These are phyloP conservation scores for Xylaria venustula DNA, from an alignment of 495 filamentous ascomycete genomes.

Conservation along the genomic window DNA sequence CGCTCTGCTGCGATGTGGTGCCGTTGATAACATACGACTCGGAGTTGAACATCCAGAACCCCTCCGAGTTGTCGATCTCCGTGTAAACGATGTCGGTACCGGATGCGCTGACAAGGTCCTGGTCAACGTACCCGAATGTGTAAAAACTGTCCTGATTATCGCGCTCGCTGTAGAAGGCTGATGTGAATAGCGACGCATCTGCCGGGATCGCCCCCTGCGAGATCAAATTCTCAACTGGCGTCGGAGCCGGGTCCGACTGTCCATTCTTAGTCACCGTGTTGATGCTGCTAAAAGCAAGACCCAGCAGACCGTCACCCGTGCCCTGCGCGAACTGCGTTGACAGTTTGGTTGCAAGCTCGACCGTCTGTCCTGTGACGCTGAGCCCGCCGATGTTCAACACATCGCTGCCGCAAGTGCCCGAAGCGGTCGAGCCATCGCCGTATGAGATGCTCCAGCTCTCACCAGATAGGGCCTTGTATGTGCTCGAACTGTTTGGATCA, in stretches of 20 bases:
- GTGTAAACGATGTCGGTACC: slow-evolving; percentile 61
- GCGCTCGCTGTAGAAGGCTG: slow-evolving; percentile 64
- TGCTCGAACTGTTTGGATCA: slow-evolving; percentile 59
- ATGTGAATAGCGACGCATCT: slow-evolving; percentile 66
- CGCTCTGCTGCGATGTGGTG: slow-evolving; percentile 50
- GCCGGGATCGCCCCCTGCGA: slow-evolving; percentile 63
- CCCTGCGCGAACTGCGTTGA: slow-evolving; percentile 61
- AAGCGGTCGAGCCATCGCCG: slow-evolving; percentile 69
- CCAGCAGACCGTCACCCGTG: slow-evolving; percentile 67
- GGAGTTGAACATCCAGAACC: slow-evolving; percentile 72
- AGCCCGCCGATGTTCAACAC: slow-evolving; percentile 64
- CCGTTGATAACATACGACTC: slow-evolving; percentile 60
- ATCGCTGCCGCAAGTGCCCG: slow-evolving; percentile 69
- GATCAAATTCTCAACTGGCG: slow-evolving; percentile 76
- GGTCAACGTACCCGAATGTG: slow-evolving; percentile 76
- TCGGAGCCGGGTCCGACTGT: slow-evolving; percentile 53
- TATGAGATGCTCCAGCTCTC: slow-evolving; percentile 70
- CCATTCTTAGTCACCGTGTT: slow-evolving; percentile 60
- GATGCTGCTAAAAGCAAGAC: slow-evolving; percentile 66
- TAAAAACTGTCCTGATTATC: slow-evolving; percentile 68
- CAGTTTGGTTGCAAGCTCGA: slow-evolving; percentile 65
- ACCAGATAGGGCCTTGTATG: slow-evolving; percentile 52
- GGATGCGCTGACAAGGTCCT: slow-evolving; percentile 56
- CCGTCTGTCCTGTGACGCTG: slow-evolving; percentile 61
- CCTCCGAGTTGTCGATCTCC: slow-evolving; percentile 63